Conservation (phyloP, 345 rosid species). For the Ceriops decandra region DNA sequence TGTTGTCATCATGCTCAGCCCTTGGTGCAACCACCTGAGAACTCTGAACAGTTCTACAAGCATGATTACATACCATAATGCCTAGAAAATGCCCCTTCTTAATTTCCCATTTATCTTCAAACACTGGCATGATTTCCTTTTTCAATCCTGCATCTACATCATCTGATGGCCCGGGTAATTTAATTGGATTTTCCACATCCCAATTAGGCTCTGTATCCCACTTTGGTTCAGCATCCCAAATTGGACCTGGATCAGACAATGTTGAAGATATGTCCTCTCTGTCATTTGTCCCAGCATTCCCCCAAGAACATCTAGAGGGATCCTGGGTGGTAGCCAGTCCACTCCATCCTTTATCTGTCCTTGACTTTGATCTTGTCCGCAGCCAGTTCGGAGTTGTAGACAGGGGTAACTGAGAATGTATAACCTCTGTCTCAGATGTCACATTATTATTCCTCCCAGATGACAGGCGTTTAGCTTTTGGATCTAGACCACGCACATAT, state of each 20-base stretch:
- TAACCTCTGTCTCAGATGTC: conserved; percentile 76
- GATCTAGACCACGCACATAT: conserved; percentile 89
- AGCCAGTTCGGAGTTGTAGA: conserved; percentile 94
- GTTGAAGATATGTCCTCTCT: conserved; percentile 95
- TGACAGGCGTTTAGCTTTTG: conserved; percentile 80
- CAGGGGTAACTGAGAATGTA: conserved; percentile 75
- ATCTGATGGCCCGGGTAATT: conserved; percentile 79
- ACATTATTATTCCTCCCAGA: conserved; percentile 72
- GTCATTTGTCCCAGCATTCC: conserved; percentile 67
- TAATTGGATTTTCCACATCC: conserved; percentile 78
- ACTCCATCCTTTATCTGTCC: conserved; percentile 85
- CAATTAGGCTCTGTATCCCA: conserved; percentile 84
- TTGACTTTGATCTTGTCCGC: conserved; percentile 90
- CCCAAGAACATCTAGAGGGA: conserved; percentile 76
- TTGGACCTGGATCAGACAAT: conserved; percentile 95
- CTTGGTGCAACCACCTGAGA: conserved; percentile 94
- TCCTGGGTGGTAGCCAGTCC: conserved; percentile 69
- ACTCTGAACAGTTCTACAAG: conserved; percentile 93
- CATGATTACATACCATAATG: conserved; percentile 91
- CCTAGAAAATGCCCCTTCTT: conserved; percentile 87
- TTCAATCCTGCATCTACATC: conserved; percentile 59
- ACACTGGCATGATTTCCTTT: conserved; percentile 50
- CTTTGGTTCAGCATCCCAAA: conserved; percentile 97
- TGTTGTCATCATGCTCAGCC: conserved; percentile 81
- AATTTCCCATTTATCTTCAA: conserved; percentile 69